Evolutionary conservation across 768 basidiomycete genomes (phyloP), one percentile per base, ranked within the genome.

Genomic region (Leccinellum rugosiceps): DNA sequence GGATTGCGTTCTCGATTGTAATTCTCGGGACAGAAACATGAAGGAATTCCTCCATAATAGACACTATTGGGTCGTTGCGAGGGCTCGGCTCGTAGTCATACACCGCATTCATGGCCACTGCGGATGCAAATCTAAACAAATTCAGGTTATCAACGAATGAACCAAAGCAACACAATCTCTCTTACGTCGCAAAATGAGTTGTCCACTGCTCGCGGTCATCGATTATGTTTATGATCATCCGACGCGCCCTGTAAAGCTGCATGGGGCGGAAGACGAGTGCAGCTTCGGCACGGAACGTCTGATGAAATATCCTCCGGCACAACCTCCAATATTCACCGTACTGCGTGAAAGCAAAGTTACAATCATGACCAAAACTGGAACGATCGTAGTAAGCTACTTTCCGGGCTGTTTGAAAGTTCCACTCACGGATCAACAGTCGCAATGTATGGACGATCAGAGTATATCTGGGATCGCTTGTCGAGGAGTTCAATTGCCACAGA

Each of bases 101-200:
- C 7, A 60, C 44, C 11, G 15, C 31, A 21, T 49, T 52, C 44
- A 67, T 54, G 0, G 65, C 61, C 45, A 77, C 71, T 63, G 71
- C 57, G 61, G 64, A 68, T 7, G 76, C 65, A 31, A 69, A 62
- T 31, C 76, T 75, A 0, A 3, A 23, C n/a, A 5, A 30, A 7
- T 28, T 17, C 7, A 7, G 10, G 3, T 25, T 45, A 23, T 19
- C 14, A 23, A 32, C 6, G 4, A 23, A 30, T 25, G 1, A 28
- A 28, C 6, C 1, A 6, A 9, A n/a, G 1, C 4, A n/a, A 3
- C 11, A 7, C 28, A 19, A n/a, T 15, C 14, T 6, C 14, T 6
- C 56, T 52, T n/a, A 62, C 50, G 49, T 62, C 3, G 49, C 41
- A 26, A 23, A 31, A 6, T 53, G 35, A 1, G 34, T 25, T 5